Base-by-base conservation (phyloP, 345 rosid genomes). In the Microthlaspi erraticum region DNA sequence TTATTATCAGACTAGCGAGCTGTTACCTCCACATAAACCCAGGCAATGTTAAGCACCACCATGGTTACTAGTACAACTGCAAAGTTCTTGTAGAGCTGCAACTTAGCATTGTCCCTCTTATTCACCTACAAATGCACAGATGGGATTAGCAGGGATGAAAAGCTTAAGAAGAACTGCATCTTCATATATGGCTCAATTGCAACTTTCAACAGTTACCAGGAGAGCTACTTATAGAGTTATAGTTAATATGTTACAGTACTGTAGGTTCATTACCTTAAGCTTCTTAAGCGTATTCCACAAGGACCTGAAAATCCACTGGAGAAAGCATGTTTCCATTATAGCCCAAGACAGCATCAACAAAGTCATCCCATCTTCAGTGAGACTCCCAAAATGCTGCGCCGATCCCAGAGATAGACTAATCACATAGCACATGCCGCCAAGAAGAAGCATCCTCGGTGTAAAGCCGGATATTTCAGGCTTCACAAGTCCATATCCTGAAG, bases 1-100 rank as follows among this genome's bases (percentile, higher is more conserved):
- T 23, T 31, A 5, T 17, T 10, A 36, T 10, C 37, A 42, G 12
- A 20, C 17, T 10, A 55, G 59, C 55, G 51, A 59, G 12, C 11
- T 43, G 31, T 64, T 78, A 91, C 97, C 97, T 85, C 86, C 80
- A 91, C 89, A 74, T 90, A 87, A 20, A 87, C 84, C 97, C 93
- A 91, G 29, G 88, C 84, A 65, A 91, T 81, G 50, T 87, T 87
- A 13, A 91, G 83, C 66, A 91, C 82, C 68, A 87, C 85, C 36
- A 89, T 84, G 5, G 77, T 85, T 16, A 89, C 95, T 70, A 88
- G 93, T 10, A 85, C 69, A 77, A 81, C 87, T 69, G 95, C 87
- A 72, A 87, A 88, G 64, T 77, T 88, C 74, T 88, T 77, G 75
- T 88, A 87, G n/a, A 91, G 85, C 63, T 88, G 91, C 67, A 91